Base-by-base conservation (phyloP, 257 asterid species). In the Solanum habrochaites region DNA sequence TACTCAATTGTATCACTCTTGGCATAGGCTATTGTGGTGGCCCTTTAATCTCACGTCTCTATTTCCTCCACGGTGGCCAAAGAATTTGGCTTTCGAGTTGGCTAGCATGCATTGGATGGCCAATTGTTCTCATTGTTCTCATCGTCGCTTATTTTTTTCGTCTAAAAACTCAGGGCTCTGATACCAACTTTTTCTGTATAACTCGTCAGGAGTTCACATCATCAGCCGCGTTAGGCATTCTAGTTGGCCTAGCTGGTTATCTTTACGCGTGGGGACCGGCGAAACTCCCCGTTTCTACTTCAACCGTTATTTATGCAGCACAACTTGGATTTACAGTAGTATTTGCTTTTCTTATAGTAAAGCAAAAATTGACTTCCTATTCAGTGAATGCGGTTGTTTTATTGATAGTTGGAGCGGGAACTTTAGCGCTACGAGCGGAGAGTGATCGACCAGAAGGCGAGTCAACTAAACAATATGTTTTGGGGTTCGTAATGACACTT, bases 31-130 rank as follows among this genome's bases (percentile, higher is more conserved):
- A 66, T n/a, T 88, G 90, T 25, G 89, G 87, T 4, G 88, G 85
- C 47, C 90, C 91, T 16, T 35, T 90, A 37, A 37, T 72, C 47
- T 72, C 81, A 37, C 81, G 81, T 13, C 81, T 37, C 49, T 72
- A 72, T 21, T 90, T 88, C 85, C 39, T 87, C 69, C 88, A 88
- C 31, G 91, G 92, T 21, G 92, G 92, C 69, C 52, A 85, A 9
- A 66, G 91, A 60, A n/a, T 86, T 4, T 90, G 92, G 92, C 85
- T 90, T 13, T 88, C 92, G 0, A 88, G 87, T 69, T 85, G 87
- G 88, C 62, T 90, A 11, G 66, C 87, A 52, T 85, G 91, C 74
- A 83, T 67, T 4, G 89, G 87, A 4, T 90, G 88, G 74, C 90
- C 92, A 2, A 60, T 88, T 39, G 84, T 60, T 27, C 39, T 86